Conservation (phyloP, 1,284 basidiomycete genomes). For the Moniliella sp. region DNA sequence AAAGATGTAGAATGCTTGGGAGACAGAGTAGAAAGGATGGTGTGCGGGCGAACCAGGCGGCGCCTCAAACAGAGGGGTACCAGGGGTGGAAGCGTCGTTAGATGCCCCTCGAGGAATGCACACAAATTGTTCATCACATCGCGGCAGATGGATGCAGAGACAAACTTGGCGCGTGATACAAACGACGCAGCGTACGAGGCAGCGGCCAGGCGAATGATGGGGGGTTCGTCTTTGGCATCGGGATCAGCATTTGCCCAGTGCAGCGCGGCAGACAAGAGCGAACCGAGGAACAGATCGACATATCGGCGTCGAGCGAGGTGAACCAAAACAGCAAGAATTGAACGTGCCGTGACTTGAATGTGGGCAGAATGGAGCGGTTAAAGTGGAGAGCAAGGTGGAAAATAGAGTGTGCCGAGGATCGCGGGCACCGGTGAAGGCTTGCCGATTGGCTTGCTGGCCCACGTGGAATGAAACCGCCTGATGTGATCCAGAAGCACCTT, state of each 20-base stretch:
- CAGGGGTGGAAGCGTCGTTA: conserved; percentile 34
- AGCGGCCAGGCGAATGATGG: conserved; percentile 24
- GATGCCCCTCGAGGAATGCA: conserved; percentile 52
- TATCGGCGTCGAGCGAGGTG: conserved; percentile 71
- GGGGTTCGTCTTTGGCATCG: conserved; percentile 4
- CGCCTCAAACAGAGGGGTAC: conserved; percentile 5
- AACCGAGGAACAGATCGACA: conserved; percentile 77
- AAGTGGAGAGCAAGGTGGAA: conserved; percentile 68
- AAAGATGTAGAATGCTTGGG: conserved; percentile 88
- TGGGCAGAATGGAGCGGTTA: conserved; percentile 79
- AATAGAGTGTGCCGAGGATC: conserved; percentile 41
- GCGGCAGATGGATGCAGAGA: conserved; percentile 54
- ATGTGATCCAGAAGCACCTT: conserved; percentile 66
- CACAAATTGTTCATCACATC: conserved; percentile 63
- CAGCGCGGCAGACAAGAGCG: conserved; percentile 67
- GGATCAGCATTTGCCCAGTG: conserved; percentile 38
- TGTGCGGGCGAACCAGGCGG: conserved; percentile 16
- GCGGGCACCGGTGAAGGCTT: too few relatives aligned
- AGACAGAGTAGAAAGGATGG: conserved; percentile 65
- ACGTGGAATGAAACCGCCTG: conserved; percentile 25
- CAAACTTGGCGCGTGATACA: conserved; percentile 69
- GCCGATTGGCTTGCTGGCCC: neutral
- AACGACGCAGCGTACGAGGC: conserved; percentile 46
- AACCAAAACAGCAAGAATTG: conserved; percentile 94
- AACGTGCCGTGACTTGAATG: conserved; percentile 91